phyloP scores from a whole-genome alignment of 129 eudicot genomes.

The Escallonia herrerae region DNA sequence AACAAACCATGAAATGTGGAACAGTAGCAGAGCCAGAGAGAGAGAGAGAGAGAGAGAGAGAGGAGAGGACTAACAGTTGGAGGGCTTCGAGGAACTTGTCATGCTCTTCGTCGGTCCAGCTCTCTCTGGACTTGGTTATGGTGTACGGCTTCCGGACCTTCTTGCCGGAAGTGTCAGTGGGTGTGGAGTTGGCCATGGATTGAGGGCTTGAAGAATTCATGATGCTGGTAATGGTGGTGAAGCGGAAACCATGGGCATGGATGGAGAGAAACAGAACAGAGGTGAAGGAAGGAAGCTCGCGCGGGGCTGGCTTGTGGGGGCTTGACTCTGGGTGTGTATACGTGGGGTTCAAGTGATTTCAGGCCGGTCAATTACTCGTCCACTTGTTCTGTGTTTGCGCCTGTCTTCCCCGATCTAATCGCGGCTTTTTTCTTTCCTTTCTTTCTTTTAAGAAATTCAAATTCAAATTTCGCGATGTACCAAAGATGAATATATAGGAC shows the following conservation, averaged over 20 bases:
- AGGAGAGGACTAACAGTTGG: slow-evolving; percentile 47
- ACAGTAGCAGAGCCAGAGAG: neutral
- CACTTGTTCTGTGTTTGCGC: slow-evolving; percentile 14
- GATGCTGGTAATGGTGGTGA: slow-evolving; percentile 6
- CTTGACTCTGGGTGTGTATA: slow-evolving; percentile 17
- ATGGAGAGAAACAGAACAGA: slow-evolving; percentile 5
- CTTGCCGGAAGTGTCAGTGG: slow-evolving; percentile 46
- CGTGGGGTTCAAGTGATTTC: slow-evolving; percentile 20
- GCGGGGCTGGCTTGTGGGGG: slow-evolving; percentile 6
- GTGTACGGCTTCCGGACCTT: slow-evolving; percentile 92
- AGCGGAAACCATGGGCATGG: slow-evolving; percentile 1
- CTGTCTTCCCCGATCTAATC: slow-evolving; percentile 16
- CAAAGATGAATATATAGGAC: neutral
- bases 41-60: neutral
- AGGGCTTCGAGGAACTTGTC: slow-evolving; percentile 99
- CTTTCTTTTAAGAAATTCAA: neutral
- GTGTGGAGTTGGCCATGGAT: slow-evolving; percentile 29
- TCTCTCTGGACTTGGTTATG: slow-evolving; percentile 92
- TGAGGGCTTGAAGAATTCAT: slow-evolving; percentile 19
- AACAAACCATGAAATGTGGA: neutral
- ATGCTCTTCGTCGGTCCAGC: slow-evolving; percentile 97
- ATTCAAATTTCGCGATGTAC: too few species aligned
- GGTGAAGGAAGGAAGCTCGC: slow-evolving; percentile 11
- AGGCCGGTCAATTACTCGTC: slow-evolving; percentile 33
- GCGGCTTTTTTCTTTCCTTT: neutral